Evolutionary conservation across 495 filamentous ascomycete genomes (phyloP), one percentile per base, ranked within the genome.

Genomic region (Xylaria acuta): DNA sequence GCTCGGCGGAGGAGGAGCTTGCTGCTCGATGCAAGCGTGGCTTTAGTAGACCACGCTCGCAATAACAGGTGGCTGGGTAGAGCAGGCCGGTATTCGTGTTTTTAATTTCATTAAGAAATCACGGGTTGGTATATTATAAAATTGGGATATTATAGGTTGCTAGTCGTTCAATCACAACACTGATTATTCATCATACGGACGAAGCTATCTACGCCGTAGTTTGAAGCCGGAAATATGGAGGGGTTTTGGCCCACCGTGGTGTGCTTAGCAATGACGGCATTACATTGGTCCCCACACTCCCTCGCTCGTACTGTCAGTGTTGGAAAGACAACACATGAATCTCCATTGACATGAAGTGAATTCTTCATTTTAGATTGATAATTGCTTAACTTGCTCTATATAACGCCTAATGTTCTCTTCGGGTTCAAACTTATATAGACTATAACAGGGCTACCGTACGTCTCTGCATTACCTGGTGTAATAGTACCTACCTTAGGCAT

Each of bases 201-300:
- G 20, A 60, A 60, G 32, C 30, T 38, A 38, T 38, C 32, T n/a
- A n/a, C n/a, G n/a, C n/a, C n/a, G n/a, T n/a, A n/a, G 32, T 8
- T 34, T 32, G 25, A 67, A 67, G 62, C 62, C 34, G 32, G 45
- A 67, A 53, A 36, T 69, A 68, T 36, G 51, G 53, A 43, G 67
- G 32, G 67, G 40, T 25, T 32, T 43, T 18, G 18, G 67, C 41
- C 49, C 14, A 45, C 67, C 18, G 38, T 38, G n/a, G 30, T 36
- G 45, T 9, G 65, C 43, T 47, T 11, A 25, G 30, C 1, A 40
- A 69, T 69, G 67, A 69, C 54, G 67, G 54, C 64, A 67, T 67
- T 30, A 47, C 22, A 34, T 65, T 38, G 18, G 16, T 53, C 64
- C 64, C 45, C 64, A 53, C 64, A 38, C 5, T 47, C 20, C 30